Evolutionary conservation across 164 flowering plant genomes (phyloP).

Genomic region (Hamamelis virginiana): DNA sequence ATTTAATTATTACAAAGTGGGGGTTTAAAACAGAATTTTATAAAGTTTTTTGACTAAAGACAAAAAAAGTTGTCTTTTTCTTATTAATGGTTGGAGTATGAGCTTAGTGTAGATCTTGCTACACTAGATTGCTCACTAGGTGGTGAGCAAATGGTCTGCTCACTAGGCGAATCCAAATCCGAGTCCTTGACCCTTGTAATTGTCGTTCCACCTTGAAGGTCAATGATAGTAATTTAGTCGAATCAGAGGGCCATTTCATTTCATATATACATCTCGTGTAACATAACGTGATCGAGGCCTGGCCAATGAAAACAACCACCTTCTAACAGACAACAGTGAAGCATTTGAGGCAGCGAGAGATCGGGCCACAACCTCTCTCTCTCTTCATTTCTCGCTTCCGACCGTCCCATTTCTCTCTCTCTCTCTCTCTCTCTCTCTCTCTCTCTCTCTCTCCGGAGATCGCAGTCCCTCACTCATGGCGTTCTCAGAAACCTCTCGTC

Average conservation of each 20-base stretch:
- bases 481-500: conserved; percentile 35
- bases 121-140: too few species aligned
- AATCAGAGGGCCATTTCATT: background rate
- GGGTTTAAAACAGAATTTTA: too few species aligned
- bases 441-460: background rate
- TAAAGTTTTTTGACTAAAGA: too few species aligned
- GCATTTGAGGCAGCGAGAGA: conserved; percentile 21
- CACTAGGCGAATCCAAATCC: too few species aligned
- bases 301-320: conserved; percentile 5
- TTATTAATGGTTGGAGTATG: too few species aligned
- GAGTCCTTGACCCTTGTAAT: too few species aligned
- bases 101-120: too few species aligned
- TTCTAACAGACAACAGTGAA: background rate
- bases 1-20: too few species aligned
- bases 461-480: conserved; percentile 29
- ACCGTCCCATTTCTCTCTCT: conserved; percentile 8
- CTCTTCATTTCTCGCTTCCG: background rate
- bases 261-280: background rate
- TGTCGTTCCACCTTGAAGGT: background rate
- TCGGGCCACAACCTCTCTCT: conserved; percentile 6
- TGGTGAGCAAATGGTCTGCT: too few species aligned
- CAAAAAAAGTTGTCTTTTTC: too few species aligned
- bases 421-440: too few species aligned
- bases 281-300: conserved; percentile 2
- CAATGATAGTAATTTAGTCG: background rate